Percentiles rank a stretch among this genome's conserved stretches.
Evolutionary conservation across 345 rosid species (phyloP).

Genomic region (Anacardium occidentale): DNA sequence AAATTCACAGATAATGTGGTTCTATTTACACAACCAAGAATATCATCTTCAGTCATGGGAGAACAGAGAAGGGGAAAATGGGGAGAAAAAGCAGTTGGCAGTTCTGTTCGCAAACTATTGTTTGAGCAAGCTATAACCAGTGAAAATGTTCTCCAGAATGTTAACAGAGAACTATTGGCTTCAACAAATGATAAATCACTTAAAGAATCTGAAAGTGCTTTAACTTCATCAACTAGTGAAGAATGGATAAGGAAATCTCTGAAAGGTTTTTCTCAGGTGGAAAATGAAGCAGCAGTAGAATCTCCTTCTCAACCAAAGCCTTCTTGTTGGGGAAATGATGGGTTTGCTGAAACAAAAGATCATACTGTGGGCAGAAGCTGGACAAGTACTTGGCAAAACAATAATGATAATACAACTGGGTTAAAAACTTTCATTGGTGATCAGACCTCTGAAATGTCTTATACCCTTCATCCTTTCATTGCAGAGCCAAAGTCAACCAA

Average conservation of each 20-base stretch:
- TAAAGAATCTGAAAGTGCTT: not conserved
- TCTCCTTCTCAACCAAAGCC: slow-evolving; percentile 7
- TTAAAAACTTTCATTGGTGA: not conserved
- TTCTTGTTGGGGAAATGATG: slow-evolving; percentile 6
- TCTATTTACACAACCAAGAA: slow-evolving; percentile 39
- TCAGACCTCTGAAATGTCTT: not conserved
- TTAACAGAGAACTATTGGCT: slow-evolving; percentile 18
- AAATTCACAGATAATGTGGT: slow-evolving; percentile 7
- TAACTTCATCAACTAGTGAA: not conserved
- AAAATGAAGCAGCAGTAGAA: slow-evolving; percentile 9
- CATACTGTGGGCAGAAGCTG: too few relatives aligned
- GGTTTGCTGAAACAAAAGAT: not conserved
- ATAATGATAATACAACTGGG: not conserved
- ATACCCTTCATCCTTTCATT: not conserved
- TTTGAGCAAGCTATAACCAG: slow-evolving; percentile 8
- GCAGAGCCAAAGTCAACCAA: slow-evolving; percentile 6
- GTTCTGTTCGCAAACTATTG: not conserved
- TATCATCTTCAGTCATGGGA: slow-evolving; percentile 5
- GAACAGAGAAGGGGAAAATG: slow-evolving; percentile 22
- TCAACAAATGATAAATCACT: slow-evolving; percentile 24
- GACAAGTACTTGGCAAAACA: not conserved
- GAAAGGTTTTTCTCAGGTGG: not conserved
- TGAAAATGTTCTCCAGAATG: slow-evolving; percentile 9
- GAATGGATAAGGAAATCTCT: slow-evolving; percentile 8
- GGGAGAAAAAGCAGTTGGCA: slow-evolving; percentile 24